Conservation (phyloP, 352 stramenopile species). For the Aphanomyces cochlioides region DNA sequence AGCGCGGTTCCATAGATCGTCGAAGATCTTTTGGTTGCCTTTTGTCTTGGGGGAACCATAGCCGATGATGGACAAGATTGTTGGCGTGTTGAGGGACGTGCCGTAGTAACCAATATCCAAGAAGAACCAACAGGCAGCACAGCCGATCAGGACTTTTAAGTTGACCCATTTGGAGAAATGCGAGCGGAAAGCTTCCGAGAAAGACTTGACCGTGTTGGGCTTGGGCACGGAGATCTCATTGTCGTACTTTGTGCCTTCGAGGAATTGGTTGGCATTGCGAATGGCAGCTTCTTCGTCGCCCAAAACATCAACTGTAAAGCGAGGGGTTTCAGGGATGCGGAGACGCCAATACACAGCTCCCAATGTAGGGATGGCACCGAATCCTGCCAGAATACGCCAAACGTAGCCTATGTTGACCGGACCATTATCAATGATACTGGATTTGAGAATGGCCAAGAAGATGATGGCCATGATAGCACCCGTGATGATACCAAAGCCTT, state of each 20-base stretch:
- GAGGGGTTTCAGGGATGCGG: slow-evolving; percentile 45
- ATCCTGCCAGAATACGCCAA: slow-evolving; percentile 43
- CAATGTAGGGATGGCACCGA: slow-evolving; percentile 42
- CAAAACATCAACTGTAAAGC: slow-evolving; percentile 47
- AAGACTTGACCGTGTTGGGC: slow-evolving; percentile 46
- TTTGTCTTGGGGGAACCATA: slow-evolving; percentile 38
- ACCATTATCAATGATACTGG: slow-evolving; percentile 38
- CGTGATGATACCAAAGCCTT: slow-evolving; percentile 46
- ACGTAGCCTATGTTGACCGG: slow-evolving; percentile 43
- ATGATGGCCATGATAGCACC: slow-evolving; percentile 40
- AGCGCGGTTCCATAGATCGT: slow-evolving; percentile 43
- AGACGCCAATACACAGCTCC: slow-evolving; percentile 48
- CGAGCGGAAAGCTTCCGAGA: slow-evolving; percentile 38
- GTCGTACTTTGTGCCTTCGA: slow-evolving; percentile 29
- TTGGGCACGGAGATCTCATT: slow-evolving; percentile 43
- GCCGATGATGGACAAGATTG: slow-evolving; percentile 46
- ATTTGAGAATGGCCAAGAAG: slow-evolving; percentile 35
- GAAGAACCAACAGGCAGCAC: slow-evolving; percentile 56
- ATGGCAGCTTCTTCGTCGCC: slow-evolving; percentile 38
- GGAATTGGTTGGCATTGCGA: slow-evolving; percentile 38
- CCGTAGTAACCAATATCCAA: slow-evolving; percentile 61
- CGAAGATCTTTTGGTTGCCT: slow-evolving; percentile 50
- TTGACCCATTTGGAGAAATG: slow-evolving; percentile 44
- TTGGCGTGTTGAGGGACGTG: slow-evolving; percentile 48
- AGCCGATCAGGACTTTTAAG: slow-evolving; percentile 47